A percentile compares a stretch with the other conserved stretches of the same genome.
Evolutionary conservation across 441 rosid genomes (phyloP).

Genomic region (Dalechampia spathulata): DNA sequence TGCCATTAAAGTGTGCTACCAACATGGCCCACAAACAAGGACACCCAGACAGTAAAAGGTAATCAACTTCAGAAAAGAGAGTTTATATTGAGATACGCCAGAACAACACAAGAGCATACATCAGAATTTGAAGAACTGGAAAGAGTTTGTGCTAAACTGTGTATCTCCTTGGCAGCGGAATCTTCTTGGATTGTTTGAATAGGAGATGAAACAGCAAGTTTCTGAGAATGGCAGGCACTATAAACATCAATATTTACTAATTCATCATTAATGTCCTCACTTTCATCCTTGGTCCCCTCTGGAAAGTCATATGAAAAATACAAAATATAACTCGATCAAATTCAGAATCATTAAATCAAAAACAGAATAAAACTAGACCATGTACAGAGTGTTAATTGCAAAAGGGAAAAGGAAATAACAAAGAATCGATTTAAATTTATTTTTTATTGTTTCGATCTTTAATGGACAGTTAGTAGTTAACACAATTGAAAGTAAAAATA

Average conservation of each 20-base stretch:
- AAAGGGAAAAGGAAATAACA: too few species aligned
- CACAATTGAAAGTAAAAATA: too few species aligned
- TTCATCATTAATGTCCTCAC: conserved; percentile 10
- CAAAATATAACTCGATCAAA: neutral
- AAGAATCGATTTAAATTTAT: too few species aligned
- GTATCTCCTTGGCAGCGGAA: conserved; percentile 12
- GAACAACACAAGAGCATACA: conserved; percentile 16
- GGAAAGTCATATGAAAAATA: neutral
- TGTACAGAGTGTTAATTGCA: too few species aligned
- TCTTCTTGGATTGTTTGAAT: conserved; percentile 8
- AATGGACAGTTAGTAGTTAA: too few species aligned
- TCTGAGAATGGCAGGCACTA: conserved; percentile 1
- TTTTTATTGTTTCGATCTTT: too few species aligned
- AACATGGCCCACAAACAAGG: neutral
- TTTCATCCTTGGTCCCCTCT: neutral
- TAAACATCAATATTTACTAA: conserved; percentile 15
- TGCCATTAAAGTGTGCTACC: conserved; percentile 6
- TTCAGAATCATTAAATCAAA: too few species aligned
- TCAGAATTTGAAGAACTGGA: conserved; percentile 19
- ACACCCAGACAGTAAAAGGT: neutral
- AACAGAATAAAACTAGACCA: too few species aligned
- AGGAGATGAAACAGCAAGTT: conserved; percentile 8
- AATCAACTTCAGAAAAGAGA: neutral
- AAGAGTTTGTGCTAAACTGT: conserved; percentile 14
- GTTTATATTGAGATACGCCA: neutral